A percentile compares a stretch with the other conserved stretches of the same genome.
Conservation (phyloP, 352 stramenopile species). For the Phytophthora quininea region DNA sequence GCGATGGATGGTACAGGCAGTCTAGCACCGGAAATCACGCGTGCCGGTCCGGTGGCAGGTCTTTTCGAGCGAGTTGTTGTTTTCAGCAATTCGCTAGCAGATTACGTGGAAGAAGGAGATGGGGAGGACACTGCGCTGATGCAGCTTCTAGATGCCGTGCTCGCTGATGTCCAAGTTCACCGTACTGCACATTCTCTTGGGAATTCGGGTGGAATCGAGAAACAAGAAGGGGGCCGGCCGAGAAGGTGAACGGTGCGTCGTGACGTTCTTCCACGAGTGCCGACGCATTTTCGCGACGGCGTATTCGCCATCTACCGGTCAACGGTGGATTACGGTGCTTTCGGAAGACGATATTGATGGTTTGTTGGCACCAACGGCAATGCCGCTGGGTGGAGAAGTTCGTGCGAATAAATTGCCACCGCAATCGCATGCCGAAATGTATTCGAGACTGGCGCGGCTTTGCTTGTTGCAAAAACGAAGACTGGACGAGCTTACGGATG, state of each 20-base stretch:
- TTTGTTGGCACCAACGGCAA: slow-evolving; percentile 67
- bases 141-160: slow-evolving; percentile 65
- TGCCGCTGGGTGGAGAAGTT: slow-evolving; percentile 33
- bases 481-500: slow-evolving; percentile 8
- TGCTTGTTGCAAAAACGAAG: slow-evolving; percentile 48
- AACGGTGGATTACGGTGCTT: slow-evolving; percentile 59
- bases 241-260: slow-evolving; percentile 47
- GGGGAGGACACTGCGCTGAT: slow-evolving; percentile 35
- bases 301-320: slow-evolving; percentile 63
- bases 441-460: slow-evolving; percentile 59
- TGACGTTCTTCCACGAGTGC: slow-evolving; percentile 80
- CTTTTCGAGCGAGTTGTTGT: slow-evolving; percentile 75
- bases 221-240: slow-evolving; percentile 19
- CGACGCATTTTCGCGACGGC: slow-evolving; percentile 66
- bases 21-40: slow-evolving; percentile 55
- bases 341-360: slow-evolving; percentile 61
- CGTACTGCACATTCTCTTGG: slow-evolving; percentile 51
- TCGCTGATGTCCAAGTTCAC: slow-evolving; percentile 72
- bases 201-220: slow-evolving; percentile 4
- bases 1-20: slow-evolving; percentile 39
- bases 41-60: slow-evolving; percentile 51
- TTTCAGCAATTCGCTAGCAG: slow-evolving; percentile 42
- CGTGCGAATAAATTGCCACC: slow-evolving; percentile 51
- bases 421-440: slow-evolving; percentile 58
- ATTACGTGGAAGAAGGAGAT: slow-evolving; percentile 15